phyloP scores from a whole-genome alignment of 2,329 filamentous ascomycete species.

The Balansia obtecta region DNA sequence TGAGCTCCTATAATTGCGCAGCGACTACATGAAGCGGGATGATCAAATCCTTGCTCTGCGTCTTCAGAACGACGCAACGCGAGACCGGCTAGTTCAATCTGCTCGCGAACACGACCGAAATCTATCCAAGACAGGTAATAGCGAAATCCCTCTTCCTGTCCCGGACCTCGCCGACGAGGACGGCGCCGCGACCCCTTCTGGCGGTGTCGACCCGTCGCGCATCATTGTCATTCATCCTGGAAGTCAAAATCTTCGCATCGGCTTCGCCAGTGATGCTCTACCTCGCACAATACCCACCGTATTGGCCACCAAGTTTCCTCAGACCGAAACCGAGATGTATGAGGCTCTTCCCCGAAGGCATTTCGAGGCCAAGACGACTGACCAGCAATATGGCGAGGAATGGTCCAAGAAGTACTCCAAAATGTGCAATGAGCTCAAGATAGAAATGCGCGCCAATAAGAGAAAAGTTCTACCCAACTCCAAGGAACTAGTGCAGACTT shows the following conservation, averaged over 20 bases:
- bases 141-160: conserved; percentile 49
- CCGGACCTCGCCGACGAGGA: conserved; percentile 48
- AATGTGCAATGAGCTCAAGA: conserved; percentile 77
- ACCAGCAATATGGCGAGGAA: conserved; percentile 83
- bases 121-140: conserved; percentile 60
- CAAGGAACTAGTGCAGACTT: conserved; percentile 89
- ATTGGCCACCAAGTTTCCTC: conserved; percentile 64
- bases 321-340: conserved; percentile 74
- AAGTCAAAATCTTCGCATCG: conserved; percentile 89
- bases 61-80: conserved; percentile 74
- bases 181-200: conserved; percentile 39
- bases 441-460: conserved; percentile 87
- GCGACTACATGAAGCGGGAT: conserved; percentile 96
- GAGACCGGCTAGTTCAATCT: conserved; percentile 71
- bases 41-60: conserved; percentile 87
- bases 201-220: conserved; percentile 66
- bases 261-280: conserved; percentile 87
- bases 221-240: conserved; percentile 92
- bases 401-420: conserved; percentile 62
- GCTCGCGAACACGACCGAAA: conserved; percentile 82
- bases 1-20: conserved; percentile 23
- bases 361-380: conserved; percentile 46
- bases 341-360: conserved; percentile 65
- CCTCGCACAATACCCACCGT: conserved; percentile 92
- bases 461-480: conserved; percentile 93